These are phyloP conservation scores for Tolypocladium paradoxum DNA, from an alignment of 2,329 filamentous ascomycete species.

Conservation along the genomic window DNA sequence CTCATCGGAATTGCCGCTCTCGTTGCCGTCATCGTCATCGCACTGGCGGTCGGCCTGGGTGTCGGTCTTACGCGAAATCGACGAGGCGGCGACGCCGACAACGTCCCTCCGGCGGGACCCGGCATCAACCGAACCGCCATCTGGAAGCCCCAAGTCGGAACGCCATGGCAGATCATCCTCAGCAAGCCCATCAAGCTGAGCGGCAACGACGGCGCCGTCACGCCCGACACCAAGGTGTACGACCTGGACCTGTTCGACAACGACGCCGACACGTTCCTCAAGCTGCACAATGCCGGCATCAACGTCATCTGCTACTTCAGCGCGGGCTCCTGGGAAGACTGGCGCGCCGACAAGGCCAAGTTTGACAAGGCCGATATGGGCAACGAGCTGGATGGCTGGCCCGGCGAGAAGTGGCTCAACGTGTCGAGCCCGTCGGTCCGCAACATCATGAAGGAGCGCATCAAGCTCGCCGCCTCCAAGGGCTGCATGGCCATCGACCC, in stretches of 20 bases:
- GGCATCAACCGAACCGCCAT: constrained; percentile 15
- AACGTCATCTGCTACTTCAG: constrained; percentile 69
- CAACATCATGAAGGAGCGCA: constrained; percentile 50
- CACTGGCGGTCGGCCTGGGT: constrained; percentile 43
- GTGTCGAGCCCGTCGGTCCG: constrained; percentile 47
- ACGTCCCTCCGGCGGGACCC: constrained; percentile 4
- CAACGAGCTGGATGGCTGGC: constrained; percentile 50
- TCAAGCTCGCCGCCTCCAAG: constrained; percentile 47
- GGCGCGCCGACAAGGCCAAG: constrained; percentile 43
- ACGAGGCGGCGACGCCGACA: constrained; percentile 8
- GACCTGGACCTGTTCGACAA: constrained; percentile 47
- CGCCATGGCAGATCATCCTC: constrained; percentile 54
- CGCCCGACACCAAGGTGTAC: constrained; percentile 38
- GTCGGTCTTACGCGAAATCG: constrained; percentile 35
- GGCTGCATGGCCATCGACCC: constrained; percentile 61
- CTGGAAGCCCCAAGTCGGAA: constrained; percentile 43
- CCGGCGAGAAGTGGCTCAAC: constrained; percentile 56
- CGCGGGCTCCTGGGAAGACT: constrained; percentile 57
- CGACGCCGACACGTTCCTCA: constrained; percentile 28
- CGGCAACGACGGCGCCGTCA: constrained; percentile 22
- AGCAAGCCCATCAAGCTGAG: constrained; percentile 27
- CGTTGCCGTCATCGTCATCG: constrained; percentile 22
- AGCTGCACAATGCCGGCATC: constrained; percentile 45
- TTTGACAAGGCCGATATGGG: constrained; percentile 49
- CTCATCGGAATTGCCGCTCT: constrained; percentile 13